These are phyloP conservation scores for Leccinum longicurvipes DNA, from an alignment of 768 basidiomycete species.

Conservation along the genomic window DNA sequence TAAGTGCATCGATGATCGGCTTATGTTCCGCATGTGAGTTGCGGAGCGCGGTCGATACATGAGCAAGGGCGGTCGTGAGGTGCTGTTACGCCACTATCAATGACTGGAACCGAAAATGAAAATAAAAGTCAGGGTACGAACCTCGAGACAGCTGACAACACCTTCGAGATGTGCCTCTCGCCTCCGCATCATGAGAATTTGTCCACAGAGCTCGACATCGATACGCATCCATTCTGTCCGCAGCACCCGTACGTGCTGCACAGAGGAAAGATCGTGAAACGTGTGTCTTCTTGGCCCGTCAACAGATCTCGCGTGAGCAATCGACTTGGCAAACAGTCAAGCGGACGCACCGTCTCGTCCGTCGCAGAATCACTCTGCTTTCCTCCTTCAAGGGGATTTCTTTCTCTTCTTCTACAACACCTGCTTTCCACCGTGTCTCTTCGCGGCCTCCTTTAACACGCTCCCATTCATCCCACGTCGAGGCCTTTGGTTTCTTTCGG, in stretches of 20 bases:
- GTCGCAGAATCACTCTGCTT: constrained; percentile 23
- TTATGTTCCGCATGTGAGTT: constrained; percentile 56
- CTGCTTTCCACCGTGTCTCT: constrained; percentile 21
- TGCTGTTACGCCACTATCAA: constrained; percentile 32
- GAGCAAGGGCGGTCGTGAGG: constrained; percentile 50
- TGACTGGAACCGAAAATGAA: constrained; percentile 5
- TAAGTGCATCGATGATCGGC: constrained; percentile 45
- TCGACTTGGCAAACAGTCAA: neutral
- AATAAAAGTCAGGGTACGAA: constrained; percentile 23
- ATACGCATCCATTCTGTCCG: constrained; percentile 66
- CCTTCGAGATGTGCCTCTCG: constrained; percentile 67
- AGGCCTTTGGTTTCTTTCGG: constrained; percentile 34
- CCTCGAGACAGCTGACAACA: constrained; percentile 58
- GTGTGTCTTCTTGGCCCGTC: constrained; percentile 52
- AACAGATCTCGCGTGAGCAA: neutral
- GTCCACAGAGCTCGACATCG: constrained; percentile 76
- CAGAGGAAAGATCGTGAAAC: constrained; percentile 58
- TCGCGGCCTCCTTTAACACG: constrained; percentile 14
- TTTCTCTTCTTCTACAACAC: constrained; percentile 10
- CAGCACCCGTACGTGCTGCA: constrained; percentile 46
- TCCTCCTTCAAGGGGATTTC: constrained; percentile 2
- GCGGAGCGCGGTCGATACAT: constrained; percentile 54
- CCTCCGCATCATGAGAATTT: constrained; percentile 64
- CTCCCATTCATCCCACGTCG: constrained; percentile 47
- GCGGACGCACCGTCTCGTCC: constrained; percentile 18